These are phyloP conservation scores for Oehlia diaphana DNA, from an alignment of 192 early-diverging fungal species.

Conservation along the genomic window DNA sequence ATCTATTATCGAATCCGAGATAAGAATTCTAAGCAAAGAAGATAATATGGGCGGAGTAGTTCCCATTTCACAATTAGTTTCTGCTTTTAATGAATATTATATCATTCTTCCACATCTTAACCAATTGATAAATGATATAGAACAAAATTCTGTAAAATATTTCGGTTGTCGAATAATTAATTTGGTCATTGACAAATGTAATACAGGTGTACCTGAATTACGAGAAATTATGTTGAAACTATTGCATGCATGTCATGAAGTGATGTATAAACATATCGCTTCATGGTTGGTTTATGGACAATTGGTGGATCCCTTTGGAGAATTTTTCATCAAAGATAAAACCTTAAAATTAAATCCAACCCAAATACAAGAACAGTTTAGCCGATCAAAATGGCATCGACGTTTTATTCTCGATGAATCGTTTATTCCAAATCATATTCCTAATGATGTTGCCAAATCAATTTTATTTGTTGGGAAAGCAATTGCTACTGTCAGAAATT, in stretches of 20 bases:
- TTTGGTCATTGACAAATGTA: slow-evolving; percentile 48
- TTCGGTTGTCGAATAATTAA: slow-evolving; percentile 53
- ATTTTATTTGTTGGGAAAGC: slow-evolving; percentile 73
- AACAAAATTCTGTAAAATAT: slow-evolving; percentile 35
- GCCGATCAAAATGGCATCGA: slow-evolving; percentile 45
- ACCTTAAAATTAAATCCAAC: background rate
- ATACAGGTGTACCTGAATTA: slow-evolving; percentile 54
- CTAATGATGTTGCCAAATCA: slow-evolving; percentile 49
- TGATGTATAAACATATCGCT: slow-evolving; percentile 60
- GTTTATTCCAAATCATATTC: slow-evolving; percentile 55
- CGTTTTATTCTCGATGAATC: slow-evolving; percentile 47
- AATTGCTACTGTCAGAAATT: slow-evolving; percentile 51
- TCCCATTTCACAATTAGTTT: slow-evolving; percentile 44
- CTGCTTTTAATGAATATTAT: slow-evolving; percentile 49
- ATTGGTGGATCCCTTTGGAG: slow-evolving; percentile 55
- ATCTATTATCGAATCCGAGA: slow-evolving; percentile 50
- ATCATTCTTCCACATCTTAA: slow-evolving; percentile 51
- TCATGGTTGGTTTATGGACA: slow-evolving; percentile 70
- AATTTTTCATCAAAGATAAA: slow-evolving; percentile 63
- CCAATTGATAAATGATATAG: slow-evolving; percentile 43
- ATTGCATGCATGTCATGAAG: slow-evolving; percentile 46
- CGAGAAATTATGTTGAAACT: slow-evolving; percentile 49
- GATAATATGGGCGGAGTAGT: slow-evolving; percentile 49
- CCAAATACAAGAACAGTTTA: slow-evolving; percentile 20
- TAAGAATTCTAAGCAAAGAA: slow-evolving; percentile 52